Base-by-base conservation (phyloP, 257 asterid genomes). In the Cynanchum wilfordii region DNA sequence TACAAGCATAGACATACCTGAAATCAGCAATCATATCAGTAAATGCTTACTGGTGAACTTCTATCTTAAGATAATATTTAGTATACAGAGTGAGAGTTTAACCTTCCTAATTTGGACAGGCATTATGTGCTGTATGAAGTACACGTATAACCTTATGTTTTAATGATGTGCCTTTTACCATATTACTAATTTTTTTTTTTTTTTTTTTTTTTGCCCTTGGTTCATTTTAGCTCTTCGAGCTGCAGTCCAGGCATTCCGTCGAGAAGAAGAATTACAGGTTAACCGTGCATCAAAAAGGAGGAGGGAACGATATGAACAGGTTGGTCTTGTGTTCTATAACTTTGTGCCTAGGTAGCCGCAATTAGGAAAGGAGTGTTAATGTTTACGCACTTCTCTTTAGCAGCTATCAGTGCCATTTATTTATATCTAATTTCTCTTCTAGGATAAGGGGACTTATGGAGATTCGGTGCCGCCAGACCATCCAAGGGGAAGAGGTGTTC, bases 231-330 rank as follows among this genome's bases (percentile, higher is more conserved):
- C 98, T 75, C 89, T 95, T 71, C 96, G 96, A 70, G 57, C 84
- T 63, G 95, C 97, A 77, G 93, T 92, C 66, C 96, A 89, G 81
- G 96, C 97, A 63, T 95, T 95, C 79, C 86, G 81, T 65, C 81
- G 94, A 70, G 97, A 95, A 86, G 97, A 92, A 73, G 92, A 88
- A 81, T 78, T 83, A 77, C 95, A 84, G 38, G 86, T 73, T 71
- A 85, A 77, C 77, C 86, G 80, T 45, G 40, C 81, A 20, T 72
- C 89, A 55, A 92, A 89, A 83, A 87, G 87, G 75, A 83, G 96
- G 79, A 92, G 88, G 84, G 98, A 89, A 71, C 84, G 85, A 82
- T 83, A 76, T 72, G 98, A 87, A 11, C 96, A 79, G 92, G 96
- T 89, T 79, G 75, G 84, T 24, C 56, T 62, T 50, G 64, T 55